A percentile compares a stretch with the other conserved stretches of the same genome.
Conservation (phyloP, 768 basidiomycete genomes). For the Russula compacta region DNA sequence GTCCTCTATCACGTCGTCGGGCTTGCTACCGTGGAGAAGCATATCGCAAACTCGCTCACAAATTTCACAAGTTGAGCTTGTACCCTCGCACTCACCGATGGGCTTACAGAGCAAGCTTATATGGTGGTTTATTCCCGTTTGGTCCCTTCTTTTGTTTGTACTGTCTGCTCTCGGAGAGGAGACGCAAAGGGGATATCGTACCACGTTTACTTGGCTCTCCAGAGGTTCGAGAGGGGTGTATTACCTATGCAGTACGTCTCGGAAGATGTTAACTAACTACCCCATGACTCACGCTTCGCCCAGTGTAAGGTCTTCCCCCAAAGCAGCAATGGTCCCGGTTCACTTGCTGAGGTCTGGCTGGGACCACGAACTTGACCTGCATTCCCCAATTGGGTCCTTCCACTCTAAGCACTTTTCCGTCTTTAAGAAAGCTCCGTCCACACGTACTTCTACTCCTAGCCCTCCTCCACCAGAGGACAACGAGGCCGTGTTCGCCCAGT, state of each 20-base stretch:
- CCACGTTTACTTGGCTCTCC: conserved; percentile 4
- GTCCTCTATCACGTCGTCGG: conserved; percentile 10
- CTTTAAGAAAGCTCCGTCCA: conserved; percentile 10
- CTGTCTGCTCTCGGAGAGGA: conserved; percentile 13
- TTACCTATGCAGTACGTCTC: conserved; percentile 17
- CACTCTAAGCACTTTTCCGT: not conserved
- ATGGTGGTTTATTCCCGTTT: conserved; percentile 20
- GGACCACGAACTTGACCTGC: conserved; percentile 15
- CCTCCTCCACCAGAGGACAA: conserved; percentile 8
- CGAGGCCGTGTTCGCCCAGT: conserved; percentile 6
- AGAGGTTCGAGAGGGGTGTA: not conserved
- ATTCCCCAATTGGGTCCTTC: conserved; percentile 2
- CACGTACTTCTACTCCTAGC: conserved; percentile 1
- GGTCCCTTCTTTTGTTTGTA: conserved; percentile 15
- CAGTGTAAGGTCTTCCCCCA: conserved; percentile 2
- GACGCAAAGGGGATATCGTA: conserved; percentile 10
- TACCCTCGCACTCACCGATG: not conserved
- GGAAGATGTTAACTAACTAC: not conserved
- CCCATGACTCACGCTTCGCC: not conserved
- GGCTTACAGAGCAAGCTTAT: conserved; percentile 9
- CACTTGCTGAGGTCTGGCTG: conserved; percentile 19
- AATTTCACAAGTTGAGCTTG: conserved; percentile 5
- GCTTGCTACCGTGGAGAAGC: conserved; percentile 11
- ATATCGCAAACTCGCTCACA: conserved; percentile 12
- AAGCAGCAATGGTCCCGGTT: conserved; percentile 5